These are phyloP conservation scores for Paracorniculantispora psalliotae DNA, from an alignment of 2,329 filamentous ascomycete genomes.

Conservation along the genomic window DNA sequence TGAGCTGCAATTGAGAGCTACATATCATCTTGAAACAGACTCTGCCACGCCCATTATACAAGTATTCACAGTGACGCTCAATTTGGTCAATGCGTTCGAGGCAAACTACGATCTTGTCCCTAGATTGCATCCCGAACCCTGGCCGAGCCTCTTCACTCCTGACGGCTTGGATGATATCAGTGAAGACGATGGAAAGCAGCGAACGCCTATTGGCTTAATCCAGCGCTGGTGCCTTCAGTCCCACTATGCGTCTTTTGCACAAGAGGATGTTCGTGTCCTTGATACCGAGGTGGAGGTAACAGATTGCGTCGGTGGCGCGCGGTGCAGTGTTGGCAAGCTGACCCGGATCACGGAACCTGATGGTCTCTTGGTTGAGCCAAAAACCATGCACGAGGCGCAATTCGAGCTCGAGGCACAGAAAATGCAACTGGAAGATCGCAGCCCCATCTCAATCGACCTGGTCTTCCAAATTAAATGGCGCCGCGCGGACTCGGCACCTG, in stretches of 20 bases:
- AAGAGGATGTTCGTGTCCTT: constrained; percentile 60
- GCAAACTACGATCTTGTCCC: constrained; percentile 85
- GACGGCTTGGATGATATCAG: constrained; percentile 39
- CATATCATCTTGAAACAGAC: constrained; percentile 77
- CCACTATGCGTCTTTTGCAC: constrained; percentile 70
- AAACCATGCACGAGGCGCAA: constrained; percentile 64
- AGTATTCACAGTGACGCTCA: constrained; percentile 61
- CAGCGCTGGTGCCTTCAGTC: constrained; percentile 80
- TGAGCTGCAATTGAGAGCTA: constrained; percentile 65
- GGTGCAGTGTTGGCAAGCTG: constrained; percentile 45
- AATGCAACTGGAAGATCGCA: constrained; percentile 72
- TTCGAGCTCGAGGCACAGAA: constrained; percentile 76
- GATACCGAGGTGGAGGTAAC: constrained; percentile 60
- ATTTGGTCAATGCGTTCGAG: constrained; percentile 80
- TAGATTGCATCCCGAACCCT: constrained; percentile 68
- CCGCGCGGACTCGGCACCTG: constrained; percentile 39
- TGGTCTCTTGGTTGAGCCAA: constrained; percentile 53
- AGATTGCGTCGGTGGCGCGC: constrained; percentile 56
- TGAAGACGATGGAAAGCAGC: constrained; percentile 26
- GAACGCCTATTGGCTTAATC: constrained; percentile 54
- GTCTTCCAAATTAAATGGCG: constrained; percentile 74
- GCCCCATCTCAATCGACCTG: constrained; percentile 68
- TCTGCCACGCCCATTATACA: constrained; percentile 76
- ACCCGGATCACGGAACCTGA: constrained; percentile 31
- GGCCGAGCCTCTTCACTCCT: constrained; percentile 81